These are phyloP conservation scores for Boletus insuetus DNA, from an alignment of 768 basidiomycete species.

Conservation along the genomic window DNA sequence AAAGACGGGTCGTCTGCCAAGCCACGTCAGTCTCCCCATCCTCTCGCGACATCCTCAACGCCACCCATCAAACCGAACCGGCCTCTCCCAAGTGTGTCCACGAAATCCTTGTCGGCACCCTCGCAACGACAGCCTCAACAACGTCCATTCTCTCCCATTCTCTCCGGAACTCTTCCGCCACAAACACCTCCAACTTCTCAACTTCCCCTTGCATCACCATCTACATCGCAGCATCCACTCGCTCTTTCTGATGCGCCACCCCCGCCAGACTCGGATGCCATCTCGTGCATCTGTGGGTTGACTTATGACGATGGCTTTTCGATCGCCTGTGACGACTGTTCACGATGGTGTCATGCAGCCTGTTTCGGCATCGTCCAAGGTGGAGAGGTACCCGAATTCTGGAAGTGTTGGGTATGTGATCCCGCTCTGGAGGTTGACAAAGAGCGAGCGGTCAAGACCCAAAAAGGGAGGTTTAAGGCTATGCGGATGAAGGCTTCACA, in stretches of 20 bases:
- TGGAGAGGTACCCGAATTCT: slow-evolving; percentile 64
- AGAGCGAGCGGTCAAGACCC: slow-evolving; percentile 45
- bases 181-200: slow-evolving; percentile 14
- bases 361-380: slow-evolving; percentile 66
- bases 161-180: slow-evolving; percentile 9
- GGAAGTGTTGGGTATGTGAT: slow-evolving; percentile 70
- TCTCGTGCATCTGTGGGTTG: slow-evolving; percentile 74
- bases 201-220: slow-evolving; percentile 16
- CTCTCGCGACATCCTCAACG: slow-evolving; percentile 16
- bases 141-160: slow-evolving; percentile 19
- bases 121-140: slow-evolving; percentile 13
- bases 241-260: slow-evolving; percentile 17
- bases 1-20: slow-evolving; percentile 14
- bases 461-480: slow-evolving; percentile 39
- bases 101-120: slow-evolving; percentile 16
- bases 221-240: slow-evolving; percentile 21
- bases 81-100: slow-evolving; percentile 7
- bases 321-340: slow-evolving; percentile 81
- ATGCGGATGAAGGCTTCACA: slow-evolving; percentile 28
- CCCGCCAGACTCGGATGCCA: slow-evolving; percentile 43
- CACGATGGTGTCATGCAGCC: slow-evolving; percentile 79
- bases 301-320: slow-evolving; percentile 79
- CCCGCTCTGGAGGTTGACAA: slow-evolving; percentile 44
- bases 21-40: slow-evolving; percentile 13
- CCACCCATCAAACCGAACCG: slow-evolving; percentile 10